Percentiles rank a stretch among this genome's conserved stretches.
phyloP scores from a whole-genome alignment of 2,329 filamentous ascomycete genomes.

The Aspergillus costaricaensis region DNA sequence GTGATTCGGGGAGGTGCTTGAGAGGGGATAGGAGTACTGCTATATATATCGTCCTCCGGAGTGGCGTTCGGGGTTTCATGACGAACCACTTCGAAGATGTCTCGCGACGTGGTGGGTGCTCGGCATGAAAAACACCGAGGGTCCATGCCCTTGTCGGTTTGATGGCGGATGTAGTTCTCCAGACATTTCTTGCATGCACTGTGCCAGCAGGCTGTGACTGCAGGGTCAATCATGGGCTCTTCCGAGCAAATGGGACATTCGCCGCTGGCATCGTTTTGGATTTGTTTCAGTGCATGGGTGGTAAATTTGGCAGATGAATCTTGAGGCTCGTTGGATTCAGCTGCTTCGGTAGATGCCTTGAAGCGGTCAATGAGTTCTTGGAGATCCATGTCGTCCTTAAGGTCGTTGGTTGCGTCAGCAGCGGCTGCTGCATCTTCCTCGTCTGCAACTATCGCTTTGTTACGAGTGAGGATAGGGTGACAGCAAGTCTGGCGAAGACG shows the following conservation, averaged over 20 bases:
- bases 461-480: slow-evolving; percentile 85
- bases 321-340: slow-evolving; percentile 48
- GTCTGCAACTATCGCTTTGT: slow-evolving; percentile 79
- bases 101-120: slow-evolving; percentile 74
- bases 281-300: slow-evolving; percentile 83
- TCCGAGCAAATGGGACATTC: slow-evolving; percentile 96
- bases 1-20: slow-evolving; percentile 55
- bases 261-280: slow-evolving; percentile 81
- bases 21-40: slow-evolving; percentile 40
- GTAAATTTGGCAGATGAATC: slow-evolving; percentile 73
- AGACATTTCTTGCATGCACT: slow-evolving; percentile 93
- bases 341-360: slow-evolving; percentile 65
- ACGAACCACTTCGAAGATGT: slow-evolving; percentile 89
- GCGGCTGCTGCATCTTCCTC: slow-evolving; percentile 79
- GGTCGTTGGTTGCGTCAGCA: slow-evolving; percentile 74
- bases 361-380: slow-evolving; percentile 83
- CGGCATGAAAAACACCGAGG: slow-evolving; percentile 91
- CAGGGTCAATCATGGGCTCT: slow-evolving; percentile 92
- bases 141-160: slow-evolving; percentile 71
- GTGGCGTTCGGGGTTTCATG: slow-evolving; percentile 56
- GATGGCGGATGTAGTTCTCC: slow-evolving; percentile 85
- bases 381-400: slow-evolving; percentile 96
- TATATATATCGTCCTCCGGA: slow-evolving; percentile 43
- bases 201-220: slow-evolving; percentile 96
- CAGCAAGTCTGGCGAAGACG: slow-evolving; percentile 92